Evolutionary conservation across 495 filamentous ascomycete genomes (phyloP), one percentile per base, ranked within the genome.

Genomic region (Penicillium paxilli): DNA sequence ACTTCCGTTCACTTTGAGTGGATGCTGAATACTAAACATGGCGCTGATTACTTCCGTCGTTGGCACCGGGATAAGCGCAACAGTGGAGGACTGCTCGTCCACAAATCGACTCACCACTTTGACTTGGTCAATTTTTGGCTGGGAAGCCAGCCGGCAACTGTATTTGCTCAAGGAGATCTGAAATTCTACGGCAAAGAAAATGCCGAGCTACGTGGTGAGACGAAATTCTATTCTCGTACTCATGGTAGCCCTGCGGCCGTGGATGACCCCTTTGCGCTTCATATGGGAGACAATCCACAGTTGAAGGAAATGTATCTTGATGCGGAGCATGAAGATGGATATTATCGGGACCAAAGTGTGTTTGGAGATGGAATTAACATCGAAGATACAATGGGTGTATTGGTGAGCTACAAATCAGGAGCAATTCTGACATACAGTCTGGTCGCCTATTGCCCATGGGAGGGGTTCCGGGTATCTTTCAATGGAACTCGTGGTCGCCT

Each of bases 51-150:
- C 64, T 83, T 83, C 66, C 80, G 81, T 22, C 80, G 82, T 14
- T 83, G 82, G 82, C 80, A 85, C 61, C 78, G 81, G 7, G 81
- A 85, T 65, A 77, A 75, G 60, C 68, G 71, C 26, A 84, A 83
- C 62, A 78, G 75, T 54, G 81, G 81, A 37, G 82, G 81, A 4
- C 63, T 83, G 48, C 42, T 72, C 16, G 66, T 72, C 16, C 69
- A 69, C 44, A 72, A 69, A 45, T 64, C 64, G 1, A 72, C 66
- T 3, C 69, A 72, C 16, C 69, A 69, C 44, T 72, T 72, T 23
- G 69, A 69, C 26, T 53, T 72, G 47, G 63, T 69, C 14, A 72
- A 72, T 23, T 72, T 69, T 44, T 69, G 69, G 69, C 48, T 71
- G 19, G 57, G 52, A 11, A 60, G 51, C 8, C 35, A 51, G 24